Evolutionary conservation across 2,329 filamentous ascomycete genomes (phyloP).

Genomic region (Mycosphaerella sp.): DNA sequence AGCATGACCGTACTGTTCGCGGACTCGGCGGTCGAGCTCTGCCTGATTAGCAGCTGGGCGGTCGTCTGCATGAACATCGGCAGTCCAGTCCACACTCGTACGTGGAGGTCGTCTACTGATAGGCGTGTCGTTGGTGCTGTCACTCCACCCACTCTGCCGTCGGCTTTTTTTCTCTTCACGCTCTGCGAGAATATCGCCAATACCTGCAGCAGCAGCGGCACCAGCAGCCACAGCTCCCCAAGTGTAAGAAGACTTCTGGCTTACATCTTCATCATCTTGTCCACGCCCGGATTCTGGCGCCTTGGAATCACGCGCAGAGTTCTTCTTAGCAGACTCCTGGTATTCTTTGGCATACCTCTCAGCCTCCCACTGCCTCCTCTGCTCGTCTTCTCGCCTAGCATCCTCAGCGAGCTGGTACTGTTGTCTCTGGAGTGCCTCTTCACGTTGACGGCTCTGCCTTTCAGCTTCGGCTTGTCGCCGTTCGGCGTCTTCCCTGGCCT

Average conservation of each 20-base stretch:
- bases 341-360: slow-evolving; percentile 15
- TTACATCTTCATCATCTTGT: slow-evolving; percentile 8
- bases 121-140: slow-evolving; percentile 15
- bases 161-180: slow-evolving; percentile 23
- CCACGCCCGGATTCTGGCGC: slow-evolving; percentile 5
- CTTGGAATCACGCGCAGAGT: neutral
- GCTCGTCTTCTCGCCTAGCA: slow-evolving; percentile 18
- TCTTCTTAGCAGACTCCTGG: slow-evolving; percentile 3
- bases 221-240: slow-evolving; percentile 37
- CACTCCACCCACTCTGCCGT: slow-evolving; percentile 16
- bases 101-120: slow-evolving; percentile 9
- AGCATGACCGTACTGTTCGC: slow-evolving; percentile 16
- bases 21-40: slow-evolving; percentile 12
- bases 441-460: slow-evolving; percentile 23
- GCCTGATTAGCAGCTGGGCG: slow-evolving; percentile 8
- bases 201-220: slow-evolving; percentile 30
- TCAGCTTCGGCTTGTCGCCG: slow-evolving; percentile 17
- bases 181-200: slow-evolving; percentile 28
- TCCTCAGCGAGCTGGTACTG: slow-evolving; percentile 22
- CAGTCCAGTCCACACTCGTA: slow-evolving; percentile 12
- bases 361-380: slow-evolving; percentile 16
- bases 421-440: slow-evolving; percentile 30
- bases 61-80: slow-evolving; percentile 9
- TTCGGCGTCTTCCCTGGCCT: slow-evolving; percentile 21
- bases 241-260: slow-evolving; percentile 22